These are phyloP conservation scores for Phytopythium cucurbitacearum DNA, from an alignment of 352 stramenopile species.

Conservation along the genomic window DNA sequence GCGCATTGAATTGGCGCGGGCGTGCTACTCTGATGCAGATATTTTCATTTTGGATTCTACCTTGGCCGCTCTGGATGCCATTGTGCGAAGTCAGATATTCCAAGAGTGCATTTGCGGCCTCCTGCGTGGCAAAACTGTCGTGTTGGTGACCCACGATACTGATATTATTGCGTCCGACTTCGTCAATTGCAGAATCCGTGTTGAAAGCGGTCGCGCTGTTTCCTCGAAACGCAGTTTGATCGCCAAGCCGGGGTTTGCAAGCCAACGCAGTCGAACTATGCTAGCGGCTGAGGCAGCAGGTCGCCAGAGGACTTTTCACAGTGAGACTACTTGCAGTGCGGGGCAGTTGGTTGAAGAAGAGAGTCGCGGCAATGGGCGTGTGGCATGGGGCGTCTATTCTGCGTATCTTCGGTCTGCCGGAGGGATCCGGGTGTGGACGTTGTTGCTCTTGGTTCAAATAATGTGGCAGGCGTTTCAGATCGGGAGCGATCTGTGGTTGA, in stretches of 20 bases:
- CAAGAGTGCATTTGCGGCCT: constrained; percentile 46
- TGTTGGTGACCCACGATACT: constrained; percentile 69
- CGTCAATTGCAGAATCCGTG: too few relatives aligned
- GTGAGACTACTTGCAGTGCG: not conserved
- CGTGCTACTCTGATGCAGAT: constrained; percentile 76
- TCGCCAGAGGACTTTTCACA: constrained; percentile 47
- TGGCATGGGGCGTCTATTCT: constrained; percentile 57
- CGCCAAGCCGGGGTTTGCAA: not conserved
- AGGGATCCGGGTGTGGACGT: constrained; percentile 29
- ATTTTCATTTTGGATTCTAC: constrained; percentile 95
- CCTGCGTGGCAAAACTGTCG: constrained; percentile 77
- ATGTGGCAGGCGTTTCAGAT: too few relatives aligned
- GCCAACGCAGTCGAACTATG: not conserved
- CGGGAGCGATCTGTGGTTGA: too few relatives aligned
- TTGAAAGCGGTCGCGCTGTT: too few relatives aligned
- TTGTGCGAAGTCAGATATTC: constrained; percentile 94
- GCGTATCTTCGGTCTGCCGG: constrained; percentile 66
- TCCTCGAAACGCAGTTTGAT: constrained; percentile 44
- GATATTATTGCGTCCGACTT: not conserved
- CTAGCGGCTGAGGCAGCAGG: constrained; percentile 20
- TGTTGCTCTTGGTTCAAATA: too few relatives aligned
- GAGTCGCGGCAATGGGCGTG: constrained; percentile 54
- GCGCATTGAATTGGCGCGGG: constrained; percentile 71
- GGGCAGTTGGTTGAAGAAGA: constrained; percentile 60
- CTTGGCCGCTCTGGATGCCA: constrained; percentile 91